Evolutionary conservation across 1,284 basidiomycete species (phyloP).

Genomic region (Sanghuangporus baumii): DNA sequence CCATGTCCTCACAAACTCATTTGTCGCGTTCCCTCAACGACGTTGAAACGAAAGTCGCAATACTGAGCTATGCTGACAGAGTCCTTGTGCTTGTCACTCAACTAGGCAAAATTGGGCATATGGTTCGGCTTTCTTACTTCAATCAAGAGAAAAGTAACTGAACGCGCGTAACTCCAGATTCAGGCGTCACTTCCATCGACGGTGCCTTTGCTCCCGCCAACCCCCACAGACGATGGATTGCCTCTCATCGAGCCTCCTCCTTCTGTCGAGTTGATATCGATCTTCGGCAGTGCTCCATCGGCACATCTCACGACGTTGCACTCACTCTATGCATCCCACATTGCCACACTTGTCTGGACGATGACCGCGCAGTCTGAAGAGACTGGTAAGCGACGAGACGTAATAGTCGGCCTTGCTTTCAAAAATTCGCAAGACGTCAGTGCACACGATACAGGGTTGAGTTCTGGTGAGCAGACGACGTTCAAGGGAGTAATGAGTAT

Average conservation of each 20-base stretch:
- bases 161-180: slow-evolving; percentile 42
- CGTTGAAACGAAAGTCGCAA: slow-evolving; percentile 62
- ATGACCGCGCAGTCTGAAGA: slow-evolving; percentile 36
- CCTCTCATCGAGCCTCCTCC: slow-evolving; percentile 65
- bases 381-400: slow-evolving; percentile 40
- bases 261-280: slow-evolving; percentile 65
- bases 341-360: slow-evolving; percentile 80
- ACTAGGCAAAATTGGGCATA: slow-evolving; percentile 78
- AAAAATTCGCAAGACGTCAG: slow-evolving; percentile 31
- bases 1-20: slow-evolving; percentile 19
- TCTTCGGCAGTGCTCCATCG: slow-evolving; percentile 70
- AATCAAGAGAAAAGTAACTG: neutral
- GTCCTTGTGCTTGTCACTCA: slow-evolving; percentile 81
- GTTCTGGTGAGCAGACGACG: slow-evolving; percentile 3
- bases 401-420: slow-evolving; percentile 70
- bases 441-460: slow-evolving; percentile 21
- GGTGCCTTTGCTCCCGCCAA: slow-evolving; percentile 47
- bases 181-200: slow-evolving; percentile 75
- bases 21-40: slow-evolving; percentile 43
- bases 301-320: slow-evolving; percentile 65
- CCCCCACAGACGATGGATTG: slow-evolving; percentile 30
- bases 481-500: slow-evolving; percentile 16
- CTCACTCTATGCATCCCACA: slow-evolving; percentile 79
- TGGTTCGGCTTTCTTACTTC: slow-evolving; percentile 46
- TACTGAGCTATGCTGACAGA: slow-evolving; percentile 78